These are phyloP conservation scores for Geotrichum carabidarum DNA, from an alignment of 1,139 yeast species.

Conservation along the genomic window DNA sequence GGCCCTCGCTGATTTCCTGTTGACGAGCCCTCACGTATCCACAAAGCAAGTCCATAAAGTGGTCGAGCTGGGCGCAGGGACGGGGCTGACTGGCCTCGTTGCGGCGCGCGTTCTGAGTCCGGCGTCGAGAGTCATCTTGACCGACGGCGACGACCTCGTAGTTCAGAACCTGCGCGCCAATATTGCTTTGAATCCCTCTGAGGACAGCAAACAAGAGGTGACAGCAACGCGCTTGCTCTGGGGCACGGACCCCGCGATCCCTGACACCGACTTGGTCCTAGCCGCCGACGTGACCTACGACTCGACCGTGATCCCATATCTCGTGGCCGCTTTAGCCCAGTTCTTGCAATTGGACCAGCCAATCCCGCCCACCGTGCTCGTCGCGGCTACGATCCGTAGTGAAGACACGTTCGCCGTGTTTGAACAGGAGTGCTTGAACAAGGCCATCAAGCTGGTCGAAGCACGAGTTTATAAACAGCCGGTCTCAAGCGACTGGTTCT, in stretches of 20 bases:
- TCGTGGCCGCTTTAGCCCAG: constrained; percentile 46
- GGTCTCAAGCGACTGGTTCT: constrained; percentile 20
- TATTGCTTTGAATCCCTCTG: constrained; percentile 42
- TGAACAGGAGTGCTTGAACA: constrained; percentile 41
- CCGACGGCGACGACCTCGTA: constrained; percentile 74
- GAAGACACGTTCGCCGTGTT: constrained; percentile 52
- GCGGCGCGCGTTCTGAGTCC: constrained; percentile 35
- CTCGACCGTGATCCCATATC: constrained; percentile 50
- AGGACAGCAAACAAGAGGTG: constrained; percentile 21
- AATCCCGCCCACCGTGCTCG: constrained; percentile 20
- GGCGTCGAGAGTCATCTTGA: constrained; percentile 43
- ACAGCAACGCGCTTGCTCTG: constrained; percentile 56
- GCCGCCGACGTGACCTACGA: constrained; percentile 92
- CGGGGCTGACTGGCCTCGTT: constrained; percentile 74
- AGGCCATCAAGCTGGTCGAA: constrained; percentile 34
- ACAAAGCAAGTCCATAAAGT: constrained; percentile 29
- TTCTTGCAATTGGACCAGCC: constrained; percentile 14
- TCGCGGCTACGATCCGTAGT: constrained; percentile 68
- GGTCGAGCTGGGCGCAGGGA: constrained; percentile 83
- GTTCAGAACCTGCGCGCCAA: constrained; percentile 50
- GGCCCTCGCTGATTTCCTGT: constrained; percentile 52
- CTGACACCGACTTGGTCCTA: constrained; percentile 31
- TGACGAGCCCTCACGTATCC: not conserved
- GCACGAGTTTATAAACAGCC: constrained; percentile 24
- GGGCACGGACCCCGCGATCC: constrained; percentile 42